phyloP scores from a whole-genome alignment of 768 basidiomycete species.

The Amanita thiersii region DNA sequence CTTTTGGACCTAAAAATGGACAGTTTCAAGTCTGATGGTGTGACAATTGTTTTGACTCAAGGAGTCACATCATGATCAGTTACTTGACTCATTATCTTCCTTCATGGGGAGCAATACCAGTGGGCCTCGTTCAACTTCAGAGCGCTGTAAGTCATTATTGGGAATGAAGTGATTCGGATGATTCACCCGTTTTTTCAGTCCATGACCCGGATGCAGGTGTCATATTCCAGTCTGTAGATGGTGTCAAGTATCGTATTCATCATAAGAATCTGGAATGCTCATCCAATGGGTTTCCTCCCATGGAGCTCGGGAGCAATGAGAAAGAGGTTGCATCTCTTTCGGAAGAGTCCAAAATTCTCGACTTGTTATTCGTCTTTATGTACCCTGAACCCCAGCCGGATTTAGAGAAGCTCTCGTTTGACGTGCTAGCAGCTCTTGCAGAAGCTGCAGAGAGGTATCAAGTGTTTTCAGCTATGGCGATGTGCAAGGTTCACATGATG shows the following conservation, averaged over 20 bases:
- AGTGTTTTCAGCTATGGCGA: slow-evolving; percentile 17
- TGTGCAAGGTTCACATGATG: slow-evolving; percentile 13
- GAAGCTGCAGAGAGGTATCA: slow-evolving; percentile 19
- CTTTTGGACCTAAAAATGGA: too few species aligned
- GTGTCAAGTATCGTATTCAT: slow-evolving; percentile 9
- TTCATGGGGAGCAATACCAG: too few species aligned
- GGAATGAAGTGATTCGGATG: too few species aligned
- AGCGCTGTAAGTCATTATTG: too few species aligned
- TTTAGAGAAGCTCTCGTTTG: slow-evolving; percentile 2
- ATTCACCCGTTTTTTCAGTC: background rate
- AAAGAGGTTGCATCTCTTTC: slow-evolving; percentile 10
- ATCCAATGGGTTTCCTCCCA: slow-evolving; percentile 10
- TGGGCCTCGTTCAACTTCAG: too few species aligned
- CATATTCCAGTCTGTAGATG: slow-evolving; percentile 9
- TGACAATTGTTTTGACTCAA: too few species aligned
- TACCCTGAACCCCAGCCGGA: slow-evolving; percentile 11
- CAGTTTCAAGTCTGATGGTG: too few species aligned
- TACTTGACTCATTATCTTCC: too few species aligned
- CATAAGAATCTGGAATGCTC: slow-evolving; percentile 8
- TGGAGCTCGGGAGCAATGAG: background rate
- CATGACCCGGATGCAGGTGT: slow-evolving; percentile 7
- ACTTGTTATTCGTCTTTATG: slow-evolving; percentile 13
- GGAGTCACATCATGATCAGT: too few species aligned
- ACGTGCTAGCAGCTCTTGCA: slow-evolving; percentile 10
- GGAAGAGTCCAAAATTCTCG: slow-evolving; percentile 9